These are phyloP conservation scores for Juglanconis oblonga DNA, from an alignment of 2,329 filamentous ascomycete genomes.

Conservation along the genomic window DNA sequence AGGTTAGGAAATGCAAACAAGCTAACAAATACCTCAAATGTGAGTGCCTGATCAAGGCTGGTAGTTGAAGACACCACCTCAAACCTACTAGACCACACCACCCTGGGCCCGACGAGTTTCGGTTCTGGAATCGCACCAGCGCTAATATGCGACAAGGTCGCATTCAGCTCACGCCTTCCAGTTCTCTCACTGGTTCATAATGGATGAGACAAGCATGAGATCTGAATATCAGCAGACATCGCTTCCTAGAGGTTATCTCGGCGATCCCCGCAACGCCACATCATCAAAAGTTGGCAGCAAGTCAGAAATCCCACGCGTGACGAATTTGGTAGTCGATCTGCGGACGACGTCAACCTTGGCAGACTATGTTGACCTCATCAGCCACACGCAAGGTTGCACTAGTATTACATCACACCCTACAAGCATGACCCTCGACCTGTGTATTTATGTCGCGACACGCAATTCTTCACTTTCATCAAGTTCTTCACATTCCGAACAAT, in stretches of 20 bases:
- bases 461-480: background rate
- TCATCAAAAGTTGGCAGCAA: constrained; percentile 8
- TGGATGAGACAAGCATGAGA: background rate
- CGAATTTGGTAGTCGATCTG: constrained; percentile 10
- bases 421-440: background rate
- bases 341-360: constrained; percentile 15
- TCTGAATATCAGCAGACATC: background rate
- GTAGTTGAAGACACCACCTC: background rate
- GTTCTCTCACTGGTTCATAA: too few relatives aligned
- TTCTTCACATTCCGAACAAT: background rate
- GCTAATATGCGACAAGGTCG: too few relatives aligned
- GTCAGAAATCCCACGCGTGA: background rate
- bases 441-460: background rate
- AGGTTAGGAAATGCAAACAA: background rate
- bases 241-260: background rate
- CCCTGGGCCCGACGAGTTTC: too few relatives aligned
- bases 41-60: background rate
- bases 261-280: constrained; percentile 17
- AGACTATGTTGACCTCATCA: constrained; percentile 9
- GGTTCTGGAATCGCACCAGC: too few relatives aligned
- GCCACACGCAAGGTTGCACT: constrained; percentile 9
- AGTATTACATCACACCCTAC: background rate
- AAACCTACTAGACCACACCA: background rate
- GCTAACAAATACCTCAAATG: too few relatives aligned
- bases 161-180: too few relatives aligned